Evolutionary conservation across 2,329 filamentous ascomycete genomes (phyloP).

Genomic region (Xylariales sp.): DNA sequence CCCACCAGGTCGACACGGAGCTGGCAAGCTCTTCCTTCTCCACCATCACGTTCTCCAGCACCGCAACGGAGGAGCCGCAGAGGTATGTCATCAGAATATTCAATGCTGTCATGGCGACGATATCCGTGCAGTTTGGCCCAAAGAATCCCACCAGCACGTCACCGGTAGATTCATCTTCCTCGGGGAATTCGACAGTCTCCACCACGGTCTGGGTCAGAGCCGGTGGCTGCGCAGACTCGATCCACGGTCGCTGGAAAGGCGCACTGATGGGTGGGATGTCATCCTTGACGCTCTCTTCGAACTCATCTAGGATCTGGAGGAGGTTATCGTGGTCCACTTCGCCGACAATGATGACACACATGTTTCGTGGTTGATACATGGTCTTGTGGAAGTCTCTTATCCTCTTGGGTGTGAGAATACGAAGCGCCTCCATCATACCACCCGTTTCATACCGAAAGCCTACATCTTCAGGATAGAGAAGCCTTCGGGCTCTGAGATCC

Average conservation of each 20-base stretch:
- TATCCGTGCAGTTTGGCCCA: constrained; percentile 75
- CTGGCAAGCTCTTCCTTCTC: constrained; percentile 91
- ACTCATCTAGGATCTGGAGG: constrained; percentile 75
- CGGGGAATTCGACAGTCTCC: constrained; percentile 84
- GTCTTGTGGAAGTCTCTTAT: constrained; percentile 93
- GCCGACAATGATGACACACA: constrained; percentile 88
- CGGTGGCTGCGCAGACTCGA: constrained; percentile 78
- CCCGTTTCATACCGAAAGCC: constrained; percentile 98
- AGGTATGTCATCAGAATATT: constrained; percentile 82
- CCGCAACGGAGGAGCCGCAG: constrained; percentile 85
- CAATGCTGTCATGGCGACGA: constrained; percentile 64
- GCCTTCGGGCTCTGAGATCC: constrained; percentile 72
- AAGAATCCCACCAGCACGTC: constrained; percentile 85
- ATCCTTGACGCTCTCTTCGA: constrained; percentile 81
- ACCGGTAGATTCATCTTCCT: constrained; percentile 91
- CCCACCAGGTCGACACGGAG: constrained; percentile 74
- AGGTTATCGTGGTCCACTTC: constrained; percentile 82
- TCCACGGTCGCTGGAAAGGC: constrained; percentile 84
- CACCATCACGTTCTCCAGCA: constrained; percentile 87
- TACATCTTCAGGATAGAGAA: constrained; percentile 82
- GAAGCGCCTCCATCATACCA: constrained; percentile 88
- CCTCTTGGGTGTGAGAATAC: constrained; percentile 78
- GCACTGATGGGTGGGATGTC: constrained; percentile 71
- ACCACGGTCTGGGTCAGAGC: constrained; percentile 67
- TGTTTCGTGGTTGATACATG: constrained; percentile 97